Percentiles rank a stretch among this genome's conserved stretches.
Evolutionary conservation across 1,284 basidiomycete genomes (phyloP).

Genomic region (Fistulina hepatica): DNA sequence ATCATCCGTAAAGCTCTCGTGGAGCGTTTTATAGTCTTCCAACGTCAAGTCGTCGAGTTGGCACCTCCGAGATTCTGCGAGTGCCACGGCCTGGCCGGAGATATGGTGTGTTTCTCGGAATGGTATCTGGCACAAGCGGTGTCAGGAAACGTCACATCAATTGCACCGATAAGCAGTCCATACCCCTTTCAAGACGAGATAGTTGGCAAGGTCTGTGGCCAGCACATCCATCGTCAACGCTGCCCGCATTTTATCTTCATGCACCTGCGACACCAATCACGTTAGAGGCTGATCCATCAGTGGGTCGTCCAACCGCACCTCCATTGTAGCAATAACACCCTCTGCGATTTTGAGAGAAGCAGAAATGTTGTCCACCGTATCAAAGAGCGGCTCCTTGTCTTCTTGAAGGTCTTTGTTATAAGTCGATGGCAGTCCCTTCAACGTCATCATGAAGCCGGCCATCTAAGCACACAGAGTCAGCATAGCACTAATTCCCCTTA

Average conservation of each 20-base stretch:
- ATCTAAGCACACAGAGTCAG: slow-evolving; percentile 43
- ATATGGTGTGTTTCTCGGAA: slow-evolving; percentile 99
- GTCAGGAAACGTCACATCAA: slow-evolving; percentile 6
- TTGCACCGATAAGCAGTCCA: slow-evolving; percentile 23
- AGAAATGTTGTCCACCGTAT: slow-evolving; percentile 85
- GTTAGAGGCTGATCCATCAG: slow-evolving; percentile 9
- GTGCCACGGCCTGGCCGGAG: slow-evolving; percentile 89
- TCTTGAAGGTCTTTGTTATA: slow-evolving; percentile 99
- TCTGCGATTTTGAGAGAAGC: slow-evolving; percentile 89
- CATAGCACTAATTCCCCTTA: background rate
- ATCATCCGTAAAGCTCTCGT: slow-evolving; percentile 74
- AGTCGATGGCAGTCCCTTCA: slow-evolving; percentile 95
- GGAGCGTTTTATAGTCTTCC: slow-evolving; percentile 69
- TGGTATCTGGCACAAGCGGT: slow-evolving; percentile 44
- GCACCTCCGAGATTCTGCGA: slow-evolving; percentile 78
- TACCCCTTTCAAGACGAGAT: slow-evolving; percentile 95
- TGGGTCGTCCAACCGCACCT: slow-evolving; percentile 14
- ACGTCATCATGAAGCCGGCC: slow-evolving; percentile 97
- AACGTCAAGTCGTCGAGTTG: slow-evolving; percentile 76
- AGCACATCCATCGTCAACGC: slow-evolving; percentile 95
- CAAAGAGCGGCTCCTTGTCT: slow-evolving; percentile 96
- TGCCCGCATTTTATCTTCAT: slow-evolving; percentile 80
- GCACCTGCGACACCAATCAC: slow-evolving; percentile 54
- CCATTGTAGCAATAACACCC: slow-evolving; percentile 86
- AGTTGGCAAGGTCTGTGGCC: slow-evolving; percentile 95